Evolutionary conservation across 2,329 filamentous ascomycete species (phyloP).

Genomic region (Trichoderma semiorbis): DNA sequence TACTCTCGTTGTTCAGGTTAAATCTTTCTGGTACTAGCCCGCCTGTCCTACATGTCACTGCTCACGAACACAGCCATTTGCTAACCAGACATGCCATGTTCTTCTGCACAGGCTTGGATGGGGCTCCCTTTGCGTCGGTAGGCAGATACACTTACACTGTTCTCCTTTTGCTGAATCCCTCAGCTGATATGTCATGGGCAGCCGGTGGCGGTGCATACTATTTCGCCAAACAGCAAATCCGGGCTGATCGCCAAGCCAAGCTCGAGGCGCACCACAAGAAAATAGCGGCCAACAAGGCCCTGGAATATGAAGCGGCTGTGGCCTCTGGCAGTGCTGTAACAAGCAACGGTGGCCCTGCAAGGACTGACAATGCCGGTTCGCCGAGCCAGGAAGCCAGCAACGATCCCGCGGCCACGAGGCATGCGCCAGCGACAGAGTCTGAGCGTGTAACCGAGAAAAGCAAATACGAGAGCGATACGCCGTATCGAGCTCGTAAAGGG

Average conservation of each 20-base stretch:
- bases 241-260: constrained; percentile 75
- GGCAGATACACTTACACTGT: constrained; percentile 35
- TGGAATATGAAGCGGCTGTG: constrained; percentile 47
- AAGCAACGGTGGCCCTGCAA: constrained; percentile 48
- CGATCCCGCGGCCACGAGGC: constrained; percentile 83
- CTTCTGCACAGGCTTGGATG: constrained; percentile 69
- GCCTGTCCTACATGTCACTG: background rate
- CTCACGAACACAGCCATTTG: background rate
- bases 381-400: constrained; percentile 69
- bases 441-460: constrained; percentile 71
- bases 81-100: background rate
- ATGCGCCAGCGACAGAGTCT: constrained; percentile 69
- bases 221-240: constrained; percentile 93
- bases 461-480: constrained; percentile 79
- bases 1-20: constrained; percentile 42
- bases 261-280: constrained; percentile 64
- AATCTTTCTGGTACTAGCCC: constrained; percentile 60
- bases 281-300: constrained; percentile 55
- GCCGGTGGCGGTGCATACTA: constrained; percentile 90
- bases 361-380: constrained; percentile 55
- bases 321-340: constrained; percentile 36
- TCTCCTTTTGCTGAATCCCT: background rate
- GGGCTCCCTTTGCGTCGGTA: constrained; percentile 83
- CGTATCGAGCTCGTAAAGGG: constrained; percentile 76
- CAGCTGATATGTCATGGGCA: constrained; percentile 34